Conservation (phyloP, 2,329 filamentous ascomycete genomes). For the Verticillium klebahnii region DNA sequence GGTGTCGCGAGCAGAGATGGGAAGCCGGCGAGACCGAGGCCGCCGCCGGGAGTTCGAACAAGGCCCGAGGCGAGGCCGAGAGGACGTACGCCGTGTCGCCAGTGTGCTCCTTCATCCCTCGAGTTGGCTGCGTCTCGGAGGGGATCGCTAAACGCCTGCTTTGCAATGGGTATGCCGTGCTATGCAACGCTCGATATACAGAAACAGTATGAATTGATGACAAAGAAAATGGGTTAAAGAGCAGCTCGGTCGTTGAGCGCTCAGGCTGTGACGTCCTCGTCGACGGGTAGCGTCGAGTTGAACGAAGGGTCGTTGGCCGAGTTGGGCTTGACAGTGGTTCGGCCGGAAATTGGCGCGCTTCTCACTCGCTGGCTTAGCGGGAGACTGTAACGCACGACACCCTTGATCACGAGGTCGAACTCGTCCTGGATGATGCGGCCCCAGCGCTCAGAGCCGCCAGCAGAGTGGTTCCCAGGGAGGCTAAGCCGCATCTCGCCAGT, state of each 20-base stretch:
- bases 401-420: constrained; percentile 89
- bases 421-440: constrained; percentile 85
- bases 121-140: not conserved
- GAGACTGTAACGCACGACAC: constrained; percentile 77
- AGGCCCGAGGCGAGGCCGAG: too few species aligned
- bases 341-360: constrained; percentile 55
- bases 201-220: constrained; percentile 15
- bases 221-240: constrained; percentile 11
- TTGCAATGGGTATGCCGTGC: constrained; percentile 17
- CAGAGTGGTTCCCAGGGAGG: constrained; percentile 83
- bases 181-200: constrained; percentile 33
- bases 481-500: constrained; percentile 78
- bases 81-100: not conserved
- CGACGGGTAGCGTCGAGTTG: constrained; percentile 28
- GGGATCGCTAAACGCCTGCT: constrained; percentile 5
- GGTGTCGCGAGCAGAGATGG: too few species aligned
- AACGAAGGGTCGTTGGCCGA: constrained; percentile 49
- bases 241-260: constrained; percentile 9
- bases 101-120: not conserved
- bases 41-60: too few species aligned
- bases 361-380: constrained; percentile 57
- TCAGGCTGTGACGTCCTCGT: constrained; percentile 6
- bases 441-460: constrained; percentile 82
- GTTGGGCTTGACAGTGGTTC: constrained; percentile 58
- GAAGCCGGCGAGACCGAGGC: too few species aligned